Base-by-base conservation (phyloP, 495 filamentous ascomycete genomes). In the Sphaerosporella brunnea region DNA sequence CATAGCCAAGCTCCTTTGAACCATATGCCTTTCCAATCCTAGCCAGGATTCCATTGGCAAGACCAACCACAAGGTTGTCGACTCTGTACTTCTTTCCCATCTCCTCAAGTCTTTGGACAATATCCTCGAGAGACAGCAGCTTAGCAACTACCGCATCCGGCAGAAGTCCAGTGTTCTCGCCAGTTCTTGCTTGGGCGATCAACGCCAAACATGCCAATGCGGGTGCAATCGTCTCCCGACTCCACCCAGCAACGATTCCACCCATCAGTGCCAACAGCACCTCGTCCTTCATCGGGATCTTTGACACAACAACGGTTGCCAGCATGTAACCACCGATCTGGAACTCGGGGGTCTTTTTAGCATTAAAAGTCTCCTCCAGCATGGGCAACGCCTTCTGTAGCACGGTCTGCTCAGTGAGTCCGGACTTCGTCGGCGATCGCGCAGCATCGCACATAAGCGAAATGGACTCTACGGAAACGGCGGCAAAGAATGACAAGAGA, bases 321-420 rank as follows among this genome's bases (percentile, higher is more conserved):
- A 95, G 73, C 84, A 93, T 93, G 59, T 93, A 95, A 55, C 78
- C 84, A 18, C 79, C 84, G 51, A 88, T 71, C 40, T 83, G 75
- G 34, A 94, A 66, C 45, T 88, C 80, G 0, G 84, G 72, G 0
- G 77, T 70, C 24, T 78, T 72, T 49, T 77, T 76, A 66, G 87
- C 72, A 10, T 73, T 68, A 38, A 96, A 70, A 3, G 75, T 79
- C 40, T 82, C 74, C 47, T 83, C 80, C 18, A 96, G 63, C 2
- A 82, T 70, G 9, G 86, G 82, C 2, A 86, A 68, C 21, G 93
- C 67, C 30, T 75, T 70, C 26, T 84, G 66, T 2, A 94, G 65
- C 0, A 94, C 68, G 59, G 82, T 76, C 55, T 93, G 80, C 55
- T 87, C 77, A 28, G 80, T 82, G 53, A 77, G 71, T 52, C 73